Evolutionary conservation across 192 early-diverging fungal genomes (phyloP).

Genomic region (Spizellomyces punctatus): DNA sequence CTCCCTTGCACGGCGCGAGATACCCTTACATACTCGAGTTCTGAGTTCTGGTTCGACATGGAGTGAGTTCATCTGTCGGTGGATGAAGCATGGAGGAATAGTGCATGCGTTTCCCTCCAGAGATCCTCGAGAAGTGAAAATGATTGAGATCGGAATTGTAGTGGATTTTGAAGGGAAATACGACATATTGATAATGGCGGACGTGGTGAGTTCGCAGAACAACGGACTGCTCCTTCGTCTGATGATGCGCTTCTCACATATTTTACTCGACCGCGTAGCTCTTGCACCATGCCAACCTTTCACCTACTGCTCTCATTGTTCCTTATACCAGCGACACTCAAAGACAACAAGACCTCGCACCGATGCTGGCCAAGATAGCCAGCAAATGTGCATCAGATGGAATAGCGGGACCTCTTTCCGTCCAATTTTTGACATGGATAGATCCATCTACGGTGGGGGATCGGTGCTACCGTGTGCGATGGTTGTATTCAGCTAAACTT

Average conservation of each 20-base stretch:
- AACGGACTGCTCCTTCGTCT: neutral
- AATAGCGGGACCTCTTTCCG: conserved; percentile 15
- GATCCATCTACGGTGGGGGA: neutral
- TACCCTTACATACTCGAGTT: conserved; percentile 4
- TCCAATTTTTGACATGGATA: conserved; percentile 16
- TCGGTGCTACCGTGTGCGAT: too few species aligned
- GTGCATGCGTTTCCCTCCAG: conserved; percentile 14
- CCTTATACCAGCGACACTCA: neutral
- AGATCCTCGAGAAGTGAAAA: conserved; percentile 4
- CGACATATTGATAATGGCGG: neutral
- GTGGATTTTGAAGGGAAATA: conserved; percentile 20
- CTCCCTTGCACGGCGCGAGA: conserved; percentile 12
- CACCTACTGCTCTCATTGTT: neutral
- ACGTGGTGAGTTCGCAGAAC: neutral
- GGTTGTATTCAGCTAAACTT: too few species aligned
- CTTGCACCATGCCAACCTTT: neutral
- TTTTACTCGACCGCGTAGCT: neutral
- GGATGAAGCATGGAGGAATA: conserved; percentile 19
- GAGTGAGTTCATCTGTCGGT: conserved; percentile 8
- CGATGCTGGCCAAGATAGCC: conserved; percentile 8
- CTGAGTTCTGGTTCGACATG: conserved; percentile 4
- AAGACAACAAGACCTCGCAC: conserved; percentile 7
- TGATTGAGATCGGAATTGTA: conserved; percentile 18
- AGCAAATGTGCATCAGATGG: neutral
- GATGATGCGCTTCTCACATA: neutral